phyloP scores from a whole-genome alignment of 208 protist genomes.

The Wallacemonas rigidus region DNA sequence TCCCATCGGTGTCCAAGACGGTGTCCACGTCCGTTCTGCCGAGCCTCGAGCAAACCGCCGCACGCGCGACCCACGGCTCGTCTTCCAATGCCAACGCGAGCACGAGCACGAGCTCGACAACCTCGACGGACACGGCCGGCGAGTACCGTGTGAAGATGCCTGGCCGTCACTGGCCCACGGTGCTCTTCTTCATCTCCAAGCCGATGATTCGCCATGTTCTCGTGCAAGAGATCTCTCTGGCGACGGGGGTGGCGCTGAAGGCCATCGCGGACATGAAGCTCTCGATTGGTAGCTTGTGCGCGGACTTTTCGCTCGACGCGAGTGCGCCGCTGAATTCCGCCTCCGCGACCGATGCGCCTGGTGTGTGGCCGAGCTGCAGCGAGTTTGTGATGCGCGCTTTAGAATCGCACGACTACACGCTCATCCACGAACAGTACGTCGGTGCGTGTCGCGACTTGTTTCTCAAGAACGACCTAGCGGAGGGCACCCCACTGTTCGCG shows the following conservation, averaged over 20 bases:
- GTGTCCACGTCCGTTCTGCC: background rate
- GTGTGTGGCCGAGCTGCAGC: conserved; percentile 13
- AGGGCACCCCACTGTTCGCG: background rate
- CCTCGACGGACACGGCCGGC: background rate
- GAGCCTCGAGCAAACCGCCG: background rate
- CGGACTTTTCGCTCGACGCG: conserved; percentile 5
- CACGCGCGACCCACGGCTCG: background rate
- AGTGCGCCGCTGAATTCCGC: background rate
- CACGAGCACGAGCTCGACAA: background rate
- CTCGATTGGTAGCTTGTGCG: conserved; percentile 8
- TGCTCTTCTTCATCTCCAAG: conserved; percentile 23
- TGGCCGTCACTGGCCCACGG: conserved; percentile 20
- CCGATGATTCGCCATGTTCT: conserved; percentile 8
- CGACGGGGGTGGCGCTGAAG: conserved; percentile 8
- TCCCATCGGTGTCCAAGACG: background rate
- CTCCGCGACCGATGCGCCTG: background rate
- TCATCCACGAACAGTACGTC: conserved; percentile 14
- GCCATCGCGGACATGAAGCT: conserved; percentile 8
- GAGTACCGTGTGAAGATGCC: conserved; percentile 9
- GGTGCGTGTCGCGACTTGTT: conserved; percentile 3
- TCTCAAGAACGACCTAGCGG: conserved; percentile 1
- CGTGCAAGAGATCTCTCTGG: conserved; percentile 17
- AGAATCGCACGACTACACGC: conserved; percentile 13
- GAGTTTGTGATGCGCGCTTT: conserved; percentile 13
- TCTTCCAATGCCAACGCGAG: background rate